Conservation (phyloP, 1,284 basidiomycete genomes). For the Tilletia indica region DNA sequence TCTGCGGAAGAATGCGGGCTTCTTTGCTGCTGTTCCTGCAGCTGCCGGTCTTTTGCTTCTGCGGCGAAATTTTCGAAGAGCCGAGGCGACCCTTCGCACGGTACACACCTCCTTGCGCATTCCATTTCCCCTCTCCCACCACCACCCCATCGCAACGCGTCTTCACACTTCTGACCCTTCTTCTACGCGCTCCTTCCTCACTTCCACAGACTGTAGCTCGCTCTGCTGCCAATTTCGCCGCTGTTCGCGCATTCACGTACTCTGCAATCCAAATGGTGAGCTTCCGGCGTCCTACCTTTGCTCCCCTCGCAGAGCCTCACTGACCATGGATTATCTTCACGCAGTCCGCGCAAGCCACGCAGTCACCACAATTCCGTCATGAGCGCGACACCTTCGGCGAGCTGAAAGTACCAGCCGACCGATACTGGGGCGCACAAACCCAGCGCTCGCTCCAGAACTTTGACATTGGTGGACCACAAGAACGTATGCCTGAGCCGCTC, state of each 20-base stretch:
- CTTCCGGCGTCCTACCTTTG: neutral
- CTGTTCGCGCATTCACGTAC: neutral
- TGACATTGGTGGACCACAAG: conserved; percentile 91
- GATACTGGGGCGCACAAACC: conserved; percentile 99
- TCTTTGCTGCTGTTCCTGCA: too few relatives aligned
- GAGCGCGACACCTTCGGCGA: conserved; percentile 80
- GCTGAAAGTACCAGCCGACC: conserved; percentile 85
- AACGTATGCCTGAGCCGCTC: conserved; percentile 86
- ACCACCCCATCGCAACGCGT: neutral
- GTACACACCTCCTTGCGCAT: neutral
- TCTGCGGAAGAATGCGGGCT: too few relatives aligned
- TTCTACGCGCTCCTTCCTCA: neutral
- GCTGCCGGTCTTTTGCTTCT: too few relatives aligned
- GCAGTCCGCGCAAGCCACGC: neutral
- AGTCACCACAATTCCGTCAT: conserved; percentile 31
- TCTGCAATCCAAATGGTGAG: conserved; percentile 18
- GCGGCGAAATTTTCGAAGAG: too few relatives aligned
- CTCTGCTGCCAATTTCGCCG: conserved; percentile 10
- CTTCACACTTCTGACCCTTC: neutral
- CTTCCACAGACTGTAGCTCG: neutral
- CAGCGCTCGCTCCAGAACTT: conserved; percentile 97
- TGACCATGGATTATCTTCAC: neutral
- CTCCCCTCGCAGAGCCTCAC: neutral
- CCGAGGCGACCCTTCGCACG: neutral
- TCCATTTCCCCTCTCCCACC: neutral